Evolutionary conservation across 768 basidiomycete species (phyloP).

Genomic region (Amyloporia xantha): DNA sequence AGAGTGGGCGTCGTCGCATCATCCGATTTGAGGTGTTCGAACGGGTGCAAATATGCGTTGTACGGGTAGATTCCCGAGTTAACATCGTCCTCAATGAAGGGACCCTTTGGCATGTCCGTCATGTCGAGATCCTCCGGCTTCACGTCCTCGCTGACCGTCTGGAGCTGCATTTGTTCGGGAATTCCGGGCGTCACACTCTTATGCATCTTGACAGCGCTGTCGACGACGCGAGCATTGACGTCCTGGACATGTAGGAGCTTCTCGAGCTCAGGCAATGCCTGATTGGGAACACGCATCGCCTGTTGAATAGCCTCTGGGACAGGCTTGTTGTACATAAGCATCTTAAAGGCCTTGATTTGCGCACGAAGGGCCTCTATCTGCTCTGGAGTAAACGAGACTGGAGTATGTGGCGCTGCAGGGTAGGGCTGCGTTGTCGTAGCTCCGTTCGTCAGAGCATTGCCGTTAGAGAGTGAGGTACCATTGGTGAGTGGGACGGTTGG

Average conservation of each 20-base stretch:
- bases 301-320: constrained; percentile 66
- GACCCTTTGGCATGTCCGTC: constrained; percentile 59
- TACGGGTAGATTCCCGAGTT: constrained; percentile 85
- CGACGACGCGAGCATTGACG: constrained; percentile 55
- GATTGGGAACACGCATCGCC: constrained; percentile 59
- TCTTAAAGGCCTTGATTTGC: constrained; percentile 79
- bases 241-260: constrained; percentile 57
- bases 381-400: constrained; percentile 71
- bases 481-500: constrained; percentile 20
- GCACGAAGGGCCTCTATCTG: constrained; percentile 73
- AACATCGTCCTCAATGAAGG: constrained; percentile 72
- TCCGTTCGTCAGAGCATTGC: constrained; percentile 41
- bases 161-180: constrained; percentile 8
- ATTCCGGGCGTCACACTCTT: constrained; percentile 38
- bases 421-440: constrained; percentile 42
- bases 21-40: constrained; percentile 68
- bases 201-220: constrained; percentile 68
- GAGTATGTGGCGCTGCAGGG: constrained; percentile 55
- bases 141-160: constrained; percentile 23
- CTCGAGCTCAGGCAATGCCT: constrained; percentile 55
- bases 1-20: constrained; percentile 52
- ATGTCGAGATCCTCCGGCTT: constrained; percentile 55
- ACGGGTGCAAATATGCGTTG: constrained; percentile 83
- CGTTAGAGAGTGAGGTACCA: constrained; percentile 30
- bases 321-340: constrained; percentile 56